Base-by-base conservation (phyloP, 2,329 filamentous ascomycete species). In the Nemania serpens region DNA sequence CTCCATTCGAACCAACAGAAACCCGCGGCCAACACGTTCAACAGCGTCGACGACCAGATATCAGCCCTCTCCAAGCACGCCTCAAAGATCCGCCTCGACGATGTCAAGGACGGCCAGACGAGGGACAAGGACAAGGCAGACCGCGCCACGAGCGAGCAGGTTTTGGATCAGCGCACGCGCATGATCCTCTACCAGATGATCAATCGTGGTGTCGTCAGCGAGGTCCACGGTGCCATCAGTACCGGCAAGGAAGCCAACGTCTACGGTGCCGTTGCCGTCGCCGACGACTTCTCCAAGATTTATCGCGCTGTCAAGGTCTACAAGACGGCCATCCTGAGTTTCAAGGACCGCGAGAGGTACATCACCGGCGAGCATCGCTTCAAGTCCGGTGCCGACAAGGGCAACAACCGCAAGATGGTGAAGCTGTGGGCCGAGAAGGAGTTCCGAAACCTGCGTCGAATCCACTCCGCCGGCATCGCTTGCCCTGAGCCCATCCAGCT, bases 351-450 rank as follows among this genome's bases (percentile, higher is more conserved):
- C 60, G 93, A 97, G 77, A 90, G 93, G 71, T 99, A 99, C 76
- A 95, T 99, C 64, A 90, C 90, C 0, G 95, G 95, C 67, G 95
- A 99, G 77, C 93, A 93, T 77, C 84, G 95, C 22, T 99, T 99
- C 81, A 87, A 91, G 68, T 84, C 88, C 63, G 94, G 94, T 51
- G 95, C 94, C 74, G 95, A 94, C 78, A 98, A 97, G 81, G 90
- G 90, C 67, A 96, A 93, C 78, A 97, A 93, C 79, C 87, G 93
- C 50, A 93, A 94, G 68, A 98, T 98, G 94, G 94, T 99, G 68
- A 96, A 97, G 77, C 82, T 97, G 22, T 99, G 95, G 95, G 96
- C 96, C 0, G 94, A 99, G 78, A 99, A 99, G 78, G 95, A 99
- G 78, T 96, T 96, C 80, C 87, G 95, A 43, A 99, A 99, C 77